These are phyloP conservation scores for Penicillium paxilli DNA, from an alignment of 495 filamentous ascomycete genomes.

Conservation along the genomic window DNA sequence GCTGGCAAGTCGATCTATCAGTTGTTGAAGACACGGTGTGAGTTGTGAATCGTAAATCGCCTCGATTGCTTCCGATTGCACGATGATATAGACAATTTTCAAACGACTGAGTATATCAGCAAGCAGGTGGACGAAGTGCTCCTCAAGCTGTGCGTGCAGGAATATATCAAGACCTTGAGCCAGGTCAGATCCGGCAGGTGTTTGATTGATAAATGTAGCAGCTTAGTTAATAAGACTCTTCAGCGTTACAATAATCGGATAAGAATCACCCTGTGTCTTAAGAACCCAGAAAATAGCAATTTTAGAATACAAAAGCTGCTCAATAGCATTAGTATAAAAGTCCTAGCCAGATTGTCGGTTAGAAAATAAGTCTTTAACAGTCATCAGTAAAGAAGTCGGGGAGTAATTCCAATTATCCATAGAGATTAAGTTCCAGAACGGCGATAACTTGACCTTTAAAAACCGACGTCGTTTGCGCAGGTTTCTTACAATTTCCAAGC, in stretches of 20 bases:
- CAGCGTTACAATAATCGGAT: background rate
- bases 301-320: background rate
- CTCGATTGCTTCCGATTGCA: background rate
- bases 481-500: background rate
- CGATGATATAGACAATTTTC: background rate
- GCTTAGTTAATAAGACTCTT: conserved; percentile 2
- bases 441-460: background rate
- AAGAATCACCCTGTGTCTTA: background rate
- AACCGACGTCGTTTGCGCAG: background rate
- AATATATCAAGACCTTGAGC: no score
- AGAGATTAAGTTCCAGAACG: background rate
- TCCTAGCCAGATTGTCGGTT: background rate
- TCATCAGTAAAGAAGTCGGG: background rate
- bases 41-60: no score
- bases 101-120: background rate
- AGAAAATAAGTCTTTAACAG: background rate
- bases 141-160: no score
- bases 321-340: background rate
- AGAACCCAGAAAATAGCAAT: background rate
- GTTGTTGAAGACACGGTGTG: no score
- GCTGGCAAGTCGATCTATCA: no score
- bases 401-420: background rate
- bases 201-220: background rate
- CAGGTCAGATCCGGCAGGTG: no score
- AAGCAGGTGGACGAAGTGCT: background rate